Conservation (phyloP, 1,284 basidiomycete species). For the Porogramme epimiltina region DNA sequence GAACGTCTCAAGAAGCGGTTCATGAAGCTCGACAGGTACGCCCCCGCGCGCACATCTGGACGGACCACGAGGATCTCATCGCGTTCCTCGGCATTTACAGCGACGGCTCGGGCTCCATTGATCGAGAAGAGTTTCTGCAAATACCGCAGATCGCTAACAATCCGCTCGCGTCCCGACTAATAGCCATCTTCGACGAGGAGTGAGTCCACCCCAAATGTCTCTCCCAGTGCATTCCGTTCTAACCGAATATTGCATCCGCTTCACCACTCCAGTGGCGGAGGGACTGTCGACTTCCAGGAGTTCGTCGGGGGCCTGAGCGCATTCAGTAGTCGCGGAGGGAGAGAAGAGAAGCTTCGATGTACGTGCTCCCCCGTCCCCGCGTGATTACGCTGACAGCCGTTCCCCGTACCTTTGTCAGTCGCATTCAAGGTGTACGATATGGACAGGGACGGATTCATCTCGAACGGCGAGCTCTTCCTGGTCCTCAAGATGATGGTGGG, state of each 20-base stretch:
- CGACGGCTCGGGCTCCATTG: slow-evolving; percentile 96
- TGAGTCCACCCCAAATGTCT: slow-evolving; percentile 43
- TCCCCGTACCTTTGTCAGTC: slow-evolving; percentile 48
- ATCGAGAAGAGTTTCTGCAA: slow-evolving; percentile 97
- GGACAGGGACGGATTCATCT: slow-evolving; percentile 96
- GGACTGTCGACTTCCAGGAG: slow-evolving; percentile 98
- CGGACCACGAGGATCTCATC: not conserved
- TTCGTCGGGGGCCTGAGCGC: slow-evolving; percentile 97
- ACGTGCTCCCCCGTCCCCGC: slow-evolving; percentile 35
- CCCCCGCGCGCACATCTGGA: not conserved
- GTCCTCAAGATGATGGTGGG: slow-evolving; percentile 99
- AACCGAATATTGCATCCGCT: not conserved
- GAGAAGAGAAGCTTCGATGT: slow-evolving; percentile 98
- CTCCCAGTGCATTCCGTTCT: not conserved
- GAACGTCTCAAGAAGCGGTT: slow-evolving; percentile 97
- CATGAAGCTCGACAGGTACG: slow-evolving; percentile 95
- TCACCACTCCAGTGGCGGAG: slow-evolving; percentile 75
- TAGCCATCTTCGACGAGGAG: slow-evolving; percentile 99
- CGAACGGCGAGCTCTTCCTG: slow-evolving; percentile 98
- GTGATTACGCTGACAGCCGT: not conserved
- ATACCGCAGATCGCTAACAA: slow-evolving; percentile 99
- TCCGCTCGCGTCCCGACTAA: slow-evolving; percentile 95
- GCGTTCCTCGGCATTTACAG: slow-evolving; percentile 37
- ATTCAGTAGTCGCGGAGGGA: slow-evolving; percentile 93
- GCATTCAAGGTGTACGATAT: slow-evolving; percentile 99